phyloP scores from a whole-genome alignment of 345 rosid genomes.

The Anacardium occidentale region DNA sequence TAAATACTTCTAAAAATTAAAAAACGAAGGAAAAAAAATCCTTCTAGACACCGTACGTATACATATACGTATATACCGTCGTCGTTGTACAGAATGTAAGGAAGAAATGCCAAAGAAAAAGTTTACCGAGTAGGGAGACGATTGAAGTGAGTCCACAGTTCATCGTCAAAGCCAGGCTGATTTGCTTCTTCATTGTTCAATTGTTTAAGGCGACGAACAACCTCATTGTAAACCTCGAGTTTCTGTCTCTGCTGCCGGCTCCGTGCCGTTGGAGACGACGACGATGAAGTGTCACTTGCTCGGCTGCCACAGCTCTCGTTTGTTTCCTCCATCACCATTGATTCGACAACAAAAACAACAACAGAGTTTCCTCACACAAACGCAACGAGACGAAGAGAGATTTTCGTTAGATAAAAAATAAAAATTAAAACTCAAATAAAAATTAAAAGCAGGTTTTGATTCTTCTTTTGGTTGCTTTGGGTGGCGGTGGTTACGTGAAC shows the following conservation, averaged over 20 bases:
- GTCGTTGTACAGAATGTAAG: constrained; percentile 1
- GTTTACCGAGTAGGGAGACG: constrained; percentile 85
- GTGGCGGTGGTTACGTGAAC: constrained; percentile 21
- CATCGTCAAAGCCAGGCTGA: constrained; percentile 65
- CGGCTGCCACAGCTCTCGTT: constrained; percentile 69
- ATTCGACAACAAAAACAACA: neutral
- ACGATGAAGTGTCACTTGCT: constrained; percentile 34
- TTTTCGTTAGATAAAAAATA: neutral
- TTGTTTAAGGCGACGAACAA: constrained; percentile 65
- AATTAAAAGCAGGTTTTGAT: constrained; percentile 14
- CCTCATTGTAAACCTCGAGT: constrained; percentile 64
- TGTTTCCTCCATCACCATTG: constrained; percentile 56
- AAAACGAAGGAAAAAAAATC: neutral
- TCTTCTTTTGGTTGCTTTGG: constrained; percentile 12
- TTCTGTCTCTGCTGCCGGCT: constrained; percentile 64
- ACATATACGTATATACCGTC: neutral
- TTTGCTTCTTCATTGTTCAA: constrained; percentile 49
- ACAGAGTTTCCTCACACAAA: neutral
- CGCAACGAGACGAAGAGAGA: neutral
- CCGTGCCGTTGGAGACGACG: constrained; percentile 23
- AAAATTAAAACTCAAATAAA: neutral
- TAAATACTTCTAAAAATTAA: neutral
- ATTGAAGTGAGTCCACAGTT: constrained; percentile 89
- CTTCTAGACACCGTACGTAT: neutral
- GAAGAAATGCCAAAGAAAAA: neutral